Evolutionary conservation across 257 asterid species (phyloP).

Genomic region (Nicotiana tomentosiformis): DNA sequence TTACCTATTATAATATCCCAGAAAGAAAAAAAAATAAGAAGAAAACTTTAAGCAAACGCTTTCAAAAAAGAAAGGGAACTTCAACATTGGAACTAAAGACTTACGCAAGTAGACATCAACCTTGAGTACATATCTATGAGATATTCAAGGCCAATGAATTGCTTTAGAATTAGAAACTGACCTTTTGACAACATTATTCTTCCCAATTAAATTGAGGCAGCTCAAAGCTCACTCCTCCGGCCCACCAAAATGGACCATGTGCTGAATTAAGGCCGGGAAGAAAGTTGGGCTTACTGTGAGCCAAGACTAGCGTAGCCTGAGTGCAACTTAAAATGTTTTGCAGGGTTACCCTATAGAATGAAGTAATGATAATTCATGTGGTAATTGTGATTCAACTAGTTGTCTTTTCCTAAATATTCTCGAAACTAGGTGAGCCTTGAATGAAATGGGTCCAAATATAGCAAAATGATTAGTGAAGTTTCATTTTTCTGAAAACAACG

Average conservation of each 20-base stretch:
- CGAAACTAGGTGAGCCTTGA: not conserved
- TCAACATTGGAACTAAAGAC: not conserved
- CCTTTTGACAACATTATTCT: not conserved
- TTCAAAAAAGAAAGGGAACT: not conserved
- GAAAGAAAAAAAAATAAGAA: too few relatives aligned
- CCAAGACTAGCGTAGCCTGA: not conserved
- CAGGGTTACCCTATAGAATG: not conserved
- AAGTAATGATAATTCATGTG: not conserved
- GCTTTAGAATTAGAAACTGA: not conserved
- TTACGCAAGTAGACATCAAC: not conserved
- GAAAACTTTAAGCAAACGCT: not conserved
- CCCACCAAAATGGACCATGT: not conserved
- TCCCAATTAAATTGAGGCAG: not conserved
- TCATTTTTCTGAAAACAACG: not conserved
- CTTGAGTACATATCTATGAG: not conserved
- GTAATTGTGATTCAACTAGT: not conserved
- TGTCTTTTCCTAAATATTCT: not conserved
- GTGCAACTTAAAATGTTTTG: not conserved
- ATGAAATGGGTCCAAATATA: not conserved
- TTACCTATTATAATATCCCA: slow-evolving; percentile 36
- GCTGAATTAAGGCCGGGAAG: not conserved
- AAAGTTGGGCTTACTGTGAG: not conserved
- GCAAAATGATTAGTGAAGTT: not conserved
- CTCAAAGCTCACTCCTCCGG: not conserved
- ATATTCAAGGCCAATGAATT: not conserved